Evolutionary conservation across 2,329 filamentous ascomycete genomes (phyloP), one percentile per base, ranked within the genome.

Genomic region (Raffaelea ambrosiae): DNA sequence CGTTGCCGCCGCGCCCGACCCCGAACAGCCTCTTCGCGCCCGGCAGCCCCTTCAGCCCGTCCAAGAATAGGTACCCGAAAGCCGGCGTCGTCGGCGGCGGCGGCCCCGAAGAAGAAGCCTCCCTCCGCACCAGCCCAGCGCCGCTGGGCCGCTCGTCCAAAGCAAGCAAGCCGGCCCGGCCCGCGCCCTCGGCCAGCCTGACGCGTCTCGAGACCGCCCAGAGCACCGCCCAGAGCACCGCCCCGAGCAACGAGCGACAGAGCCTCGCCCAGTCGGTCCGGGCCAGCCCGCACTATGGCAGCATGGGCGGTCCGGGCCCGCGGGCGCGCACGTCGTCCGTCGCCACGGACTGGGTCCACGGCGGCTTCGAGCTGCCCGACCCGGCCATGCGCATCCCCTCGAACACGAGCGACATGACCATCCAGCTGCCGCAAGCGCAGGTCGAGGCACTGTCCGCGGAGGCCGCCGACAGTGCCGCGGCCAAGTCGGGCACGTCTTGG

Each of bases 331-430:
- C 45, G 44, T 33, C 48, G n/a, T 54, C 52, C 2, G 44, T 48
- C 3, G 47, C 50, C 29, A 54, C 53, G 7, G 41, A 48, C n/a
- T 42, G 10, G 4, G 19, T 46, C 40, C 44, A 46, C 1, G 50
- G 64, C 31, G 61, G 65, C 2, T 78, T 80, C 49, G 72, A 73
- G 55, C 64, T 81, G 13, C 77, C 77, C 0, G 74, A 60, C 5
- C 77, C 77, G 2, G 77, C 77, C 0, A 66, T 81, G 35, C 62
- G 61, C 26, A 62, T 69, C 14, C 63, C 66, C 10, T 63, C 66
- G 2, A 54, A 57, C n/a, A 54, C 53, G 22, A 58, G 50, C 43
- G 57, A 59, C 16, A n/a, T 8, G 14, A 21, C 43, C 8, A 14
- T 18, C 20, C 19, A 45, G 16, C 14, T 19, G 8, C 5, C 18